These are phyloP conservation scores for Monilinia laxa DNA, from an alignment of 2,329 filamentous ascomycete genomes.

Conservation along the genomic window DNA sequence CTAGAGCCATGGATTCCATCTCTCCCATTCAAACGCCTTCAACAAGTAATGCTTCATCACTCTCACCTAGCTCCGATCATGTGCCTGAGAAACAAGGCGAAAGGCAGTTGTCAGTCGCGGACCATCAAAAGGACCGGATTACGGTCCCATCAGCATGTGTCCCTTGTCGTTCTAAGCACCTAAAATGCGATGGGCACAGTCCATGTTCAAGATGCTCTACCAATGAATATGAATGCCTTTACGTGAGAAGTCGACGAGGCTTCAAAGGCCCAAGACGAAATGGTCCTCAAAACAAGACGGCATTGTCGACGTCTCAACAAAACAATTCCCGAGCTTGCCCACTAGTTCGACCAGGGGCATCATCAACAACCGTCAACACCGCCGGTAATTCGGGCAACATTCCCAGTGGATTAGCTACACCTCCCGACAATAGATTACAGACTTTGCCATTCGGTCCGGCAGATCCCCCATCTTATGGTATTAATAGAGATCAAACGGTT, in stretches of 20 bases:
- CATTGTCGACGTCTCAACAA: conserved; percentile 14
- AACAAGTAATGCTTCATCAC: conserved; percentile 22
- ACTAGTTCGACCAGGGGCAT: conserved; percentile 31
- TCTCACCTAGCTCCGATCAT: conserved; percentile 20
- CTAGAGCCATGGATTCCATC: conserved; percentile 24
- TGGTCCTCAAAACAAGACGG: conserved; percentile 17
- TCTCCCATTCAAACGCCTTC: conserved; percentile 22
- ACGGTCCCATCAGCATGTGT: conserved; percentile 38
- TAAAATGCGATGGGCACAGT: conserved; percentile 71
- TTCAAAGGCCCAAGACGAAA: conserved; percentile 62
- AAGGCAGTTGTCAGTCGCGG: conserved; percentile 20
- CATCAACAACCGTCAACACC: conserved; percentile 17
- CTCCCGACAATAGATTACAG: conserved; percentile 34
- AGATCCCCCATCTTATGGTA: conserved; percentile 17
- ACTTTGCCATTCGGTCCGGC: conserved; percentile 27
- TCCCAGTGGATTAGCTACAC: conserved; percentile 35
- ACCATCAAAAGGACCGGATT: conserved; percentile 30
- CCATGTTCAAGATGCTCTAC: conserved; percentile 68
- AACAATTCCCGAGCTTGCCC: conserved; percentile 30
- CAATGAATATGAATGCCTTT: conserved; percentile 62
- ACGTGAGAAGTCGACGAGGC: conserved; percentile 71
- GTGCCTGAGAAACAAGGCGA: conserved; percentile 26
- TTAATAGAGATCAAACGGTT: conserved; percentile 8
- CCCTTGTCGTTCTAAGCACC: conserved; percentile 52
- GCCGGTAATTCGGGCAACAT: conserved; percentile 30